Base-by-base conservation (phyloP, 495 filamentous ascomycete genomes). In the Collariella sp. region DNA sequence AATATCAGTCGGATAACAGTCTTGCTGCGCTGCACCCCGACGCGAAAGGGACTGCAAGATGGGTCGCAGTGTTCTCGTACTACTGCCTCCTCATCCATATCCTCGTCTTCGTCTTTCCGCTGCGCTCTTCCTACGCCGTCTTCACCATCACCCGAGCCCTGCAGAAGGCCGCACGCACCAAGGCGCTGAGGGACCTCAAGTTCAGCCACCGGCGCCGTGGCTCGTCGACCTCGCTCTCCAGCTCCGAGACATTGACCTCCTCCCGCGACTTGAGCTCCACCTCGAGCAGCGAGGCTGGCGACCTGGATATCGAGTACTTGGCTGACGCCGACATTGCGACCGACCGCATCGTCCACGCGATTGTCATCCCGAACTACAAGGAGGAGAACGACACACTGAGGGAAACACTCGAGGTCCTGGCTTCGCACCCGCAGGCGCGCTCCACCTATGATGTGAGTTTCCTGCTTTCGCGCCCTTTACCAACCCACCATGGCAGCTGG, bases 341-440 rank as follows among this genome's bases (percentile, higher is more conserved):
- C 22, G 69, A 76, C 41, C 67, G 62, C 36, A 58, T 83, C 19
- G 67, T 84, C 13, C 80, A 85, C 51, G 81, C 81, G 2, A 83
- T 87, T 48, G 73, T 87, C 55, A 68, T 87, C 10, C 83, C 83
- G 13, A 85, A 84, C 58, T 87, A 87, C 67, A 82, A 81, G 55
- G 83, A 87, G 59, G 82, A 85, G 23, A 65, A 83, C 50, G 78
- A 83, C 46, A 84, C 78, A 0, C 66, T 87, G 49, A 70, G 78
- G 55, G 82, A 84, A 52, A 86, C 83, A 1, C 65, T 86, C 26
- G 78, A 80, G 24, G 82, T 86, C 20, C 67, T 87, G 56, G 83
- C 82, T 6, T 79, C 74, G 34, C 83, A 87, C 62, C 76, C 81
- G 4, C 75, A 81, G 52, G 83, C 83, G 19, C 72, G 74, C 41